Evolutionary conservation across 257 asterid species (phyloP), one percentile per base, ranked within the genome.

Genomic region (Fraxinus quadrangulata): DNA sequence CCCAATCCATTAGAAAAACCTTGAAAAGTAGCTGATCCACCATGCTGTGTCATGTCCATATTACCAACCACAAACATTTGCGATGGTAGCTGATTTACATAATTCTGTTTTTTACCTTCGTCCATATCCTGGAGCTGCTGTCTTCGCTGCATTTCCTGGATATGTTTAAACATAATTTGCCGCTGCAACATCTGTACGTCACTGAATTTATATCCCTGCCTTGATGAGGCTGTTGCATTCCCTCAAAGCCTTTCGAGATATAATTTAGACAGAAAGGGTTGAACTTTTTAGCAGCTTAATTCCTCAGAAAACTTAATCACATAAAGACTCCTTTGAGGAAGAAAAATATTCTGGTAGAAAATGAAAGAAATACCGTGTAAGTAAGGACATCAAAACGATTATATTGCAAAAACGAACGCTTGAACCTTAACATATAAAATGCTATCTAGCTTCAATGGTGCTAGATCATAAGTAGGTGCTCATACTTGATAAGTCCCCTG

Each of bases 91-190:
- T 89, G 89, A 82, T 78, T 83, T 45, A 72, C 81, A 73, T 82
- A 87, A 75, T 82, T 83, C 73, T 86, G 91, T 78, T 82, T 87
- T 73, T 85, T 79, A 26, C 78, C 70, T 70, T 82, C 83, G 51
- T 86, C 84, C 36, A 84, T 65, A 69, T 85, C 92, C 78, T 88
- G 90, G 76, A 89, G 87, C 83, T 89, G 93, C 79, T 85, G 91
- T 77, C 86, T 87, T 33, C 86, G 85, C 86, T 85, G 97, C 86
- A 87, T 81, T 76, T 90, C 97, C 77, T 88, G 95, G 85, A 92
- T 83, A 82, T 88, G 95, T 76, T 90, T 90, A 74, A 78, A 85
- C 88, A 90, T 86, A 40, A 92, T 88, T 71, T 91, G 92, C 71
- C 97, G 88, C 81, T 91, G 93, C 88, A 91, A 84, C 97, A 89